Conservation (phyloP, 2,329 filamentous ascomycete species). For the Botrytis elliptica region DNA sequence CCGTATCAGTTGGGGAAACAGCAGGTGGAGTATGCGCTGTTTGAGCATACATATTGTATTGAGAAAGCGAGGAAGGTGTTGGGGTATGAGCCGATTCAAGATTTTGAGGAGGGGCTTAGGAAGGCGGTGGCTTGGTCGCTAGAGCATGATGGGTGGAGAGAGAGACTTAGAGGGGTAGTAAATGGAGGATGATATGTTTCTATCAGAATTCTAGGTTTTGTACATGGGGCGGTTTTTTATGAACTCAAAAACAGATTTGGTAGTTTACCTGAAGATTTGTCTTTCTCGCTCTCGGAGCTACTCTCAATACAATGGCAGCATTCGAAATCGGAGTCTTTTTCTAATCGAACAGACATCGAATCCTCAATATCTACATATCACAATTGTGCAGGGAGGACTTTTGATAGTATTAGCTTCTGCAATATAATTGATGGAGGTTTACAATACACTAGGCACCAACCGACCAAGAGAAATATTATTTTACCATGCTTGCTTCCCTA, state of each 20-base stretch:
- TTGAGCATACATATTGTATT: constrained; percentile 8
- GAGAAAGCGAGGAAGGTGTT: constrained; percentile 1
- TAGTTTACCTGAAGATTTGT: too few relatives aligned
- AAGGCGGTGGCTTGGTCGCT: constrained; percentile 1
- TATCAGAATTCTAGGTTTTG: neutral
- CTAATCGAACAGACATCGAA: neutral
- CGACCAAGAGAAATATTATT: neutral
- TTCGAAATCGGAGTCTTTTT: neutral
- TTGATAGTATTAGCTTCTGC: neutral
- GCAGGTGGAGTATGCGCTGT: constrained; percentile 14
- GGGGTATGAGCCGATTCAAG: neutral
- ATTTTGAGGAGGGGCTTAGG: neutral
- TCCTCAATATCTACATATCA: neutral
- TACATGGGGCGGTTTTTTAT: neutral
- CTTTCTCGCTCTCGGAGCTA: too few relatives aligned
- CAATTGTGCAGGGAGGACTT: too few relatives aligned
- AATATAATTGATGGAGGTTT: neutral
- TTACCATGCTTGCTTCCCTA: neutral
- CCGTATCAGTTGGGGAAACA: constrained; percentile 8
- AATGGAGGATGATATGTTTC: neutral
- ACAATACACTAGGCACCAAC: neutral
- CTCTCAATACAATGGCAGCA: too few relatives aligned
- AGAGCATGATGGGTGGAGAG: neutral
- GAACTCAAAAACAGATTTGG: neutral
- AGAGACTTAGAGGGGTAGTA: neutral